Percentiles rank a stretch among this genome's conserved stretches.
Evolutionary conservation across 2,329 filamentous ascomycete species (phyloP).

Genomic region (Pezicula rhizophila): DNA sequence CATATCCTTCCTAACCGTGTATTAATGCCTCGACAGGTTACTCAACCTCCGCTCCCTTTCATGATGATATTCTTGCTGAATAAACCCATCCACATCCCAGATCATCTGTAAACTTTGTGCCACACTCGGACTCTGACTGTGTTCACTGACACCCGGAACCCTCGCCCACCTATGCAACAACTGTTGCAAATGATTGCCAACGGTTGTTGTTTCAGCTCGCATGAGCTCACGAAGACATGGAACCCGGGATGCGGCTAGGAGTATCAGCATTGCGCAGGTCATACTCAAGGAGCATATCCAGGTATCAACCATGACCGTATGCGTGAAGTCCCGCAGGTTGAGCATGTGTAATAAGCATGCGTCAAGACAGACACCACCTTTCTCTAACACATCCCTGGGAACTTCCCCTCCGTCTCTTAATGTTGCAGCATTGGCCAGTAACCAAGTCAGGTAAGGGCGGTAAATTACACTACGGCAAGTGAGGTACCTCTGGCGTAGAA

Average conservation of each 20-base stretch:
- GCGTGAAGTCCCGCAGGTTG: constrained; percentile 40
- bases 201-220: constrained; percentile 30
- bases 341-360: constrained; percentile 43
- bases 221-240: constrained; percentile 33
- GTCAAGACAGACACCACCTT: constrained; percentile 40
- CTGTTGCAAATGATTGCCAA: constrained; percentile 35
- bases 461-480: constrained; percentile 48
- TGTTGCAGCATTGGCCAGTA: constrained; percentile 23
- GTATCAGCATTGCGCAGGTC: constrained; percentile 43
- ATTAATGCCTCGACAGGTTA: background rate
- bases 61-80: constrained; percentile 28
- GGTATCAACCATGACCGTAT: constrained; percentile 46
- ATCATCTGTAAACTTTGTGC: constrained; percentile 42
- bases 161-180: constrained; percentile 38
- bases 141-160: constrained; percentile 22
- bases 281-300: constrained; percentile 50
- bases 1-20: background rate
- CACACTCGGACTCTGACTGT: constrained; percentile 37
- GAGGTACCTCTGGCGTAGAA: constrained; percentile 44
- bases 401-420: constrained; percentile 6
- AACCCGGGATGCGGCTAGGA: constrained; percentile 38
- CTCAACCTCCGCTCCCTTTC: constrained; percentile 3
- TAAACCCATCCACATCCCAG: constrained; percentile 36
- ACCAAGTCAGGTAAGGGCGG: constrained; percentile 44
- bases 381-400: constrained; percentile 32